phyloP scores from a whole-genome alignment of 208 protist species.

The Leishmania tarentolae region DNA sequence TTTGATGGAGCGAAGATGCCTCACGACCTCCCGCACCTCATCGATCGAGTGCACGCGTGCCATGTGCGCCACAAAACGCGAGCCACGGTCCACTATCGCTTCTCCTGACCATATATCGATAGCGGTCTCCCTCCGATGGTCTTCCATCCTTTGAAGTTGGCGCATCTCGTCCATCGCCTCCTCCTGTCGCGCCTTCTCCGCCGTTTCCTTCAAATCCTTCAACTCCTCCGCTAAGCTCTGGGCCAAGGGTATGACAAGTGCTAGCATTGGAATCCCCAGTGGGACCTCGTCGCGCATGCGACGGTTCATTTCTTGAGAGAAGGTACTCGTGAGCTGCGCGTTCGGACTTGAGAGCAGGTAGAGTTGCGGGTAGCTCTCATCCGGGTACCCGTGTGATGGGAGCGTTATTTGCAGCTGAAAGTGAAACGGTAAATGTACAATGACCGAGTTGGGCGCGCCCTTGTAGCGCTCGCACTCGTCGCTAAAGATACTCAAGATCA shows the following conservation, averaged over 20 bases:
- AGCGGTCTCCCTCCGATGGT: constrained; percentile 24
- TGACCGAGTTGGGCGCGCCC: constrained; percentile 29
- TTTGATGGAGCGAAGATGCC: constrained; percentile 51
- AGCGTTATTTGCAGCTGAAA: constrained; percentile 75
- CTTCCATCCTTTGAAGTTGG: constrained; percentile 19
- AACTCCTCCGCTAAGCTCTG: constrained; percentile 62
- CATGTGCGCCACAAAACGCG: constrained; percentile 89
- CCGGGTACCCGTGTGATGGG: constrained; percentile 64
- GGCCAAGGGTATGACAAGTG: constrained; percentile 59
- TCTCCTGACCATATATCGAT: constrained; percentile 58
- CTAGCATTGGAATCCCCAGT: constrained; percentile 64
- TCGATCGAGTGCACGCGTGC: constrained; percentile 56
- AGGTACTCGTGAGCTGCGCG: constrained; percentile 43
- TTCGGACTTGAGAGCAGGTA: constrained; percentile 64
- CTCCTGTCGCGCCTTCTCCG: constrained; percentile 19
- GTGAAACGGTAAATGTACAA: constrained; percentile 60
- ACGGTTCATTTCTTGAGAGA: constrained; percentile 38
- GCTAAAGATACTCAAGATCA: constrained; percentile 70
- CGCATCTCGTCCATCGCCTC: constrained; percentile 31
- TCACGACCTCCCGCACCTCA: constrained; percentile 60
- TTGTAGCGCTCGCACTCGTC: constrained; percentile 58
- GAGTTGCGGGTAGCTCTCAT: constrained; percentile 56
- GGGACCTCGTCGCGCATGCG: constrained; percentile 61
- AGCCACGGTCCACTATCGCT: constrained; percentile 79
- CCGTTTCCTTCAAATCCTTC: constrained; percentile 32